Evolutionary conservation across 768 basidiomycete species (phyloP).

Genomic region (Filobasidium wieringae): DNA sequence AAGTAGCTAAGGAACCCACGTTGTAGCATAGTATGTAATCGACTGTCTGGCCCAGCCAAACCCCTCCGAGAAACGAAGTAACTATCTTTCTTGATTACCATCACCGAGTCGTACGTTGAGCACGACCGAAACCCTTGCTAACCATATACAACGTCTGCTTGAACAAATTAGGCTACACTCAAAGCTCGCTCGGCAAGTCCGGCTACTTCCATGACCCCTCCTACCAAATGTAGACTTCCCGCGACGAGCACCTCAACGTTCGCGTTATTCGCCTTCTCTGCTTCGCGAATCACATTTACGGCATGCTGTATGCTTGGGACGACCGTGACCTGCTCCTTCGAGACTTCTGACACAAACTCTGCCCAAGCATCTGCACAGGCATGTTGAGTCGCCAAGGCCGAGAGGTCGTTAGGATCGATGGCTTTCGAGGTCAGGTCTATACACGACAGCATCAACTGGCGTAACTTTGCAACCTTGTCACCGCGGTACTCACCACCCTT

Average conservation of each 20-base stretch:
- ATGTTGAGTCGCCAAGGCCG: conserved; percentile 59
- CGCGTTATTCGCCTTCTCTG: conserved; percentile 23
- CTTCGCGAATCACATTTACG: conserved; percentile 50
- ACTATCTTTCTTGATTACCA: no score
- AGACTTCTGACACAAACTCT: conserved; percentile 51
- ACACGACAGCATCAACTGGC: not conserved
- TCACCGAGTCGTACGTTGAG: no score
- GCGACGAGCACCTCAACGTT: conserved; percentile 61
- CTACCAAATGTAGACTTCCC: conserved; percentile 86
- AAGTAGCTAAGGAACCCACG: no score
- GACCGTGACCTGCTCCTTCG: conserved; percentile 56
- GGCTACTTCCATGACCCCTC: conserved; percentile 85
- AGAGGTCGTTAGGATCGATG: conserved; percentile 52
- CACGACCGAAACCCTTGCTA: no score
- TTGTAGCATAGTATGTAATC: no score
- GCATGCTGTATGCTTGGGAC: conserved; percentile 83
- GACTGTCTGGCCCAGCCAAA: no score
- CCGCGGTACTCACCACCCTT: conserved; percentile 61
- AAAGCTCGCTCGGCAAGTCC: conserved; percentile 51
- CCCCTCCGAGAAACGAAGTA: no score
- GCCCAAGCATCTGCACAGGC: conserved; percentile 66
- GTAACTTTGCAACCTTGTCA: not conserved
- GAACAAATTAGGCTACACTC: conserved; percentile 25
- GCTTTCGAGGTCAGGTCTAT: conserved; percentile 67
- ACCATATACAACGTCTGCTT: not conserved